phyloP scores from a whole-genome alignment of 345 rosid species.

The Punica granatum region DNA sequence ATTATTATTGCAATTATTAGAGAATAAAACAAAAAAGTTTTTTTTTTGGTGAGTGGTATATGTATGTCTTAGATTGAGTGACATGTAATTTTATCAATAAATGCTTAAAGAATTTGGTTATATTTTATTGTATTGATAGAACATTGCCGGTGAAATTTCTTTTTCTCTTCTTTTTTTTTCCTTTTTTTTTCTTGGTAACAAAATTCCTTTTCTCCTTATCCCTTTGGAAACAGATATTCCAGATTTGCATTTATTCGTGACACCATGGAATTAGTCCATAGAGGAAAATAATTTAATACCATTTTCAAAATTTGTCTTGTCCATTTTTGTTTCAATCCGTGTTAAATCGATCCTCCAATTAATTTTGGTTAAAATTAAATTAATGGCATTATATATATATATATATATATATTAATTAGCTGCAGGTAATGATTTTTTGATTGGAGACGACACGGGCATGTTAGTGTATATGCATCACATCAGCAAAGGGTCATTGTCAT shows the following conservation, averaged over 20 bases:
- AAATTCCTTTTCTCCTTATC: not conserved
- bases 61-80: not conserved
- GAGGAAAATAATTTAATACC: not conserved
- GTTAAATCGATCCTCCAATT: not conserved
- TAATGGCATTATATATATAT: no score
- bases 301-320: not conserved
- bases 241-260: no score
- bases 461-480: slow-evolving; percentile 2
- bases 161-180: not conserved
- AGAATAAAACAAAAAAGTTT: no score
- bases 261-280: no score
- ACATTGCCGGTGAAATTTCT: not conserved
- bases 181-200: not conserved
- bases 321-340: not conserved
- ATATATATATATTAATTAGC: not conserved
- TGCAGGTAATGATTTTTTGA: not conserved
- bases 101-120: no score
- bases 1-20: no score
- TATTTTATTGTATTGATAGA: no score
- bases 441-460: not conserved
- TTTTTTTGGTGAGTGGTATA: no score
- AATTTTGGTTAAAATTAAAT: no score
- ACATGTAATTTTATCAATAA: not conserved
- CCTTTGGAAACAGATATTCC: no score
- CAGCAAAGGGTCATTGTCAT: slow-evolving; percentile 4